A percentile compares a stretch with the other conserved stretches of the same genome.
These are phyloP conservation scores for Tinospora cordifolia DNA, from an alignment of 164 flowering plant genomes.

Conservation along the genomic window DNA sequence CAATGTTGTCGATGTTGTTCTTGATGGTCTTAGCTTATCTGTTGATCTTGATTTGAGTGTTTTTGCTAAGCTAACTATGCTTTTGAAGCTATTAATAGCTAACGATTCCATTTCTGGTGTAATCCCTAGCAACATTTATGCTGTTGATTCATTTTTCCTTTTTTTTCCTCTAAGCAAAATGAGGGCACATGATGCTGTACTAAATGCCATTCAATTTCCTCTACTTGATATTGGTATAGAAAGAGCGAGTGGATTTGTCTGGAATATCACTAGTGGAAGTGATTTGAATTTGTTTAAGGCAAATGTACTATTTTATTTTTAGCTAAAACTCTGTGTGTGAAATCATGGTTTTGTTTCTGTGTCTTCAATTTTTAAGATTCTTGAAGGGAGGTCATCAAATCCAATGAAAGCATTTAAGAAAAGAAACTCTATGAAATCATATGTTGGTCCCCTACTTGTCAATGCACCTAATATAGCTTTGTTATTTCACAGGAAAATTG, in stretches of 20 bases:
- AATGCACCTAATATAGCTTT: not conserved
- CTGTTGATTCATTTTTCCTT: constrained; percentile 1
- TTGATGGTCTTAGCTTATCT: constrained; percentile 54
- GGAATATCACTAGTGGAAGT: constrained; percentile 91
- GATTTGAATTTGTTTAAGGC: constrained; percentile 81
- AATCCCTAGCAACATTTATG: no score
- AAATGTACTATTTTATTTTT: constrained; percentile 3
- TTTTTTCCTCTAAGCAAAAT: constrained; percentile 77
- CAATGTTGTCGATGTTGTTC: constrained; percentile 75
- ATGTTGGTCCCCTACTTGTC: not conserved
- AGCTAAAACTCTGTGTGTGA: not conserved
- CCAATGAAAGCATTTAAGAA: no score
- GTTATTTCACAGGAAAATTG: not conserved
- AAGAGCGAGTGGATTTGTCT: constrained; percentile 86
- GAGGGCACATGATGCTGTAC: no score
- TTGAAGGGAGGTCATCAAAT: no score
- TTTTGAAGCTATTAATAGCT: no score
- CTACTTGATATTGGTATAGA: no score
- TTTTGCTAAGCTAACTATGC: no score
- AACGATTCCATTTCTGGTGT: no score
- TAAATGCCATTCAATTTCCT: no score
- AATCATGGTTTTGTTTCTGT: not conserved
- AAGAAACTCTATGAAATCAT: no score
- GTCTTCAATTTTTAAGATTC: no score
- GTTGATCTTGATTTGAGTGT: no score